phyloP scores from a whole-genome alignment of 2,329 filamentous ascomycete species.

The Phaeoacremonium minimum region DNA sequence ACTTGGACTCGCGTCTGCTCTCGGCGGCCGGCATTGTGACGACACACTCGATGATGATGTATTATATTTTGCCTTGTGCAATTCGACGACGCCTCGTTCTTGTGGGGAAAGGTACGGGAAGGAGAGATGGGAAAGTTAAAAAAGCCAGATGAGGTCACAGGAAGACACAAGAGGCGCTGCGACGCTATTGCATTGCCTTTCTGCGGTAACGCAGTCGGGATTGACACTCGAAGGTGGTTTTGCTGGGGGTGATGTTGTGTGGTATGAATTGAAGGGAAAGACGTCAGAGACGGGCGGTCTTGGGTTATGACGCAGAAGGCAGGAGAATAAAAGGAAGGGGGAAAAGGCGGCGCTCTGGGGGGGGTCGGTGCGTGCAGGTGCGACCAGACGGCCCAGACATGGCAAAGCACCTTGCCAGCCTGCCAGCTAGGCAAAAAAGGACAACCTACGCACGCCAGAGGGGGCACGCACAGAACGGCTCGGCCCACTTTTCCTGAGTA shows the following conservation, averaged over 20 bases:
- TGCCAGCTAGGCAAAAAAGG: conserved; percentile 1
- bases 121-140: conserved; percentile 8
- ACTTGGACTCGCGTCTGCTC: conserved; percentile 39
- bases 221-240: background rate
- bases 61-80: conserved; percentile 25
- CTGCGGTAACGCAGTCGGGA: background rate
- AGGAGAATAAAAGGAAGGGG: conserved; percentile 3
- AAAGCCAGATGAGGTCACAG: conserved; percentile 9
- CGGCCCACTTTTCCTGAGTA: no score
- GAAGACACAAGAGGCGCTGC: conserved; percentile 1
- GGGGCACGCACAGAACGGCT: no score
- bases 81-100: background rate
- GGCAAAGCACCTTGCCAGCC: no score
- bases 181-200: conserved; percentile 1
- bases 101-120: conserved; percentile 1
- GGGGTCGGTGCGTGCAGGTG: background rate
- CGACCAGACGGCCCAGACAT: no score
- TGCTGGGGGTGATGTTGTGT: background rate
- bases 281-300: conserved; percentile 3
- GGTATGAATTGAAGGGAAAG: conserved; percentile 2
- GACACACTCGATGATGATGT: conserved; percentile 46
- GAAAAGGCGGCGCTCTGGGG: background rate
- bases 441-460: no score
- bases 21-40: conserved; percentile 23
- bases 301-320: conserved; percentile 5